Evolutionary conservation across 345 rosid genomes (phyloP).

Genomic region (Anastatica hierochuntica): DNA sequence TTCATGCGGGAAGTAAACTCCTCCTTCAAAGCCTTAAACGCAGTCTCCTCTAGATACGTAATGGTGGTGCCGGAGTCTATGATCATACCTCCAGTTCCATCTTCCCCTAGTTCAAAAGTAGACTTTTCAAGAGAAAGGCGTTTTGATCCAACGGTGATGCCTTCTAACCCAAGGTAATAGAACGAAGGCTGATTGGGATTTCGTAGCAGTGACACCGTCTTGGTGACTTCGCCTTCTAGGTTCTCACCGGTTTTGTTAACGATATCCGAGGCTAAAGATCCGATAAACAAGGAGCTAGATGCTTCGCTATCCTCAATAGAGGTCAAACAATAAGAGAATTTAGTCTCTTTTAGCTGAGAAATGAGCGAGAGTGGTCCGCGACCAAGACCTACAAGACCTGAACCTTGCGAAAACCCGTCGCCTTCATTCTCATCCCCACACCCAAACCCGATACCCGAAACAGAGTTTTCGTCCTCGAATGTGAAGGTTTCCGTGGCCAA

Average conservation of each 20-base stretch:
- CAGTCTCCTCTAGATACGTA: slow-evolving; percentile 53
- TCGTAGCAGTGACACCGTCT: slow-evolving; percentile 46
- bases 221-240: slow-evolving; percentile 10
- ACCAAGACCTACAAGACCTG: slow-evolving; percentile 89
- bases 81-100: slow-evolving; percentile 82
- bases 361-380: slow-evolving; percentile 61
- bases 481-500: slow-evolving; percentile 61
- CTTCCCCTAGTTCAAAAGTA: slow-evolving; percentile 48
- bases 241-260: neutral
- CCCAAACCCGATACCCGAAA: slow-evolving; percentile 59
- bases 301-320: slow-evolving; percentile 42
- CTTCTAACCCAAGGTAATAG: slow-evolving; percentile 79
- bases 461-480: slow-evolving; percentile 36
- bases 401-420: slow-evolving; percentile 69
- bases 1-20: slow-evolving; percentile 45
- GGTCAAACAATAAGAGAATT: slow-evolving; percentile 76
- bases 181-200: slow-evolving; percentile 71
- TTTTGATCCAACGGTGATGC: slow-evolving; percentile 64
- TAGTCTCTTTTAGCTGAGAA: slow-evolving; percentile 63
- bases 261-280: slow-evolving; percentile 27
- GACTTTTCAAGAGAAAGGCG: slow-evolving; percentile 54
- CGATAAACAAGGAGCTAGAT: slow-evolving; percentile 50
- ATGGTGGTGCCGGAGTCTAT: slow-evolving; percentile 93
- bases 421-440: slow-evolving; percentile 82
- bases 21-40: slow-evolving; percentile 38